Base-by-base conservation (phyloP, 2,329 filamentous ascomycete species). In the Trichoderma sp. region DNA sequence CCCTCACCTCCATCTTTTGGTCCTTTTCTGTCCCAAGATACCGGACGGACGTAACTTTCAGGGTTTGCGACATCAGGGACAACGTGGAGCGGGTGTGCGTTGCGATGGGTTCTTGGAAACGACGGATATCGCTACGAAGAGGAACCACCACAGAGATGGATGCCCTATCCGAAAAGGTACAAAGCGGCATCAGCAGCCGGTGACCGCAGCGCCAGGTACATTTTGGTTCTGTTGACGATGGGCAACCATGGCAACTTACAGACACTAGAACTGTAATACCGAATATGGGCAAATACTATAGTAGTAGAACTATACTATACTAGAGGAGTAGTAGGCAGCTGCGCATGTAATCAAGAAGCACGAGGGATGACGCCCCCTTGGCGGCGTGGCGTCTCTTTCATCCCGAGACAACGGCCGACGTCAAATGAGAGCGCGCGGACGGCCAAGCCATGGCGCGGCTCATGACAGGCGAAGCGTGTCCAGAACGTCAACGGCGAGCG, bases 321-420 rank as follows among this genome's bases (percentile, higher is more conserved):
- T 30, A 30, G 28, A 7, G 6, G 3, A 34, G 1, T 34, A 10
- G 30, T 10, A 34, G 30, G 30, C 30, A 34, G 7, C 30, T 48
- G 48, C 5, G 34, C 28, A 52, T 52, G 59, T 62, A 54, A 62
- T 62, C 59, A 54, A 61, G 12, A 39, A 39, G 41, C 5, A 39
- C 45, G 54, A 62, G 39, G 48, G 59, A 26, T 62, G 47, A 62
- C 59, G 59, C 59, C 59, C 59, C 59, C 34, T 62, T 62, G 59
- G 59, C 59, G 59, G 59, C 59, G 59, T 62, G 59, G 59, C 59
- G 59, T 62, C 41, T 45, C 59, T 55, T 62, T 62, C 59, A 59
- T 62, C 59, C 59, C 59, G 59, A 62, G 59, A 62, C 59, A 62
- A 62, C 59, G 59, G 59, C 59, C 59, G 59, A 62, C 59, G 59